Evolutionary conservation across 2,329 filamentous ascomycete species (phyloP), one percentile per base, ranked within the genome.

Genomic region (Fusarium sterilihyphosum): DNA sequence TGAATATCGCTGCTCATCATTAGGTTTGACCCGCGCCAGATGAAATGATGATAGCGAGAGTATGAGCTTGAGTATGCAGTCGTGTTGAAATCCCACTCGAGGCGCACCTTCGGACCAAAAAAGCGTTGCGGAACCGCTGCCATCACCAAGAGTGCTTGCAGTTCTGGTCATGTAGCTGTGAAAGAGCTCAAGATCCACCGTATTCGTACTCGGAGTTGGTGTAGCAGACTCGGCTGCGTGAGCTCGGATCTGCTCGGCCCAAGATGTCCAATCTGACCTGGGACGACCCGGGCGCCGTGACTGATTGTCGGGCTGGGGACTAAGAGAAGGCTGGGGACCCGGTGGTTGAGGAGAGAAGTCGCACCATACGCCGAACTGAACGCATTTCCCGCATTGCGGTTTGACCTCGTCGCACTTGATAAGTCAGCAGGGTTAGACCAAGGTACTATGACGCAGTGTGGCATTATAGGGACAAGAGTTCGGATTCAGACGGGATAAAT

Each of bases 401-500:
- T 50, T 50, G 22, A 50, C 47, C 14, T 50, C 47, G 14, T 50
- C 47, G 29, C 29, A 50, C 47, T 50, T 18, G 4, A 22, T 12
- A 13, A 16, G 46, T 49, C 13, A 26, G 24, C 20, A 1, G 20
- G 38, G 7, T n/a, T 1, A 41, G 38, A 13, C 20, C 6, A 1
- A 22, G 7, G 8, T 9, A 14, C 7, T 22, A 41, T n/a, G 22
- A 1, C 12, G 22, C 12, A 1, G 20, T 22, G 20, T 40, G 20
- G 7, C 38, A 22, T 14, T 40, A 14, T 3, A 40, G 0, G 17
- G 20, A 40, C 20, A 22, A 1, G 20, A 22, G 12, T n/a, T n/a
- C 20, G 13, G 22, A n/a, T 16, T n/a, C 2, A 4, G 18, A 22
- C 3, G 10, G 12, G 7, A 22, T 40, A 5, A 22, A 14, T 1